Conservation (phyloP, 2,329 filamentous ascomycete genomes). For the Elsinoe batatas region DNA sequence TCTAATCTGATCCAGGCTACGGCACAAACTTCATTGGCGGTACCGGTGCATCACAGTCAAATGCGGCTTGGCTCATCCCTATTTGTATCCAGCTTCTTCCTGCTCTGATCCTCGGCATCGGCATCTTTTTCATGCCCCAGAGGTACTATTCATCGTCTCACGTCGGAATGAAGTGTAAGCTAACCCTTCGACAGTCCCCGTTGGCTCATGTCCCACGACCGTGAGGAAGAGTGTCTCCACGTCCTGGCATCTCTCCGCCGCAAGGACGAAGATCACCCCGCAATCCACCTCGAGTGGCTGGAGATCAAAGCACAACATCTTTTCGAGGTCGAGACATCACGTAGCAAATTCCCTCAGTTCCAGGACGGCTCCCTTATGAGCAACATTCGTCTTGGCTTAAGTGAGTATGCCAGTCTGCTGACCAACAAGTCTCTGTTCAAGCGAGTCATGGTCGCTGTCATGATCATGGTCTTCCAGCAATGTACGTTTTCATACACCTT, state of each 20-base stretch:
- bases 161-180: neutral
- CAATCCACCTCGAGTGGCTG: constrained; percentile 22
- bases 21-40: constrained; percentile 23
- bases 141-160: neutral
- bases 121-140: constrained; percentile 49
- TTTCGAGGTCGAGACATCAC: constrained; percentile 21
- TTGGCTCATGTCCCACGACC: constrained; percentile 22
- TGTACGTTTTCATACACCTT: constrained; percentile 18
- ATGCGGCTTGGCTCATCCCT: constrained; percentile 58
- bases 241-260: constrained; percentile 21
- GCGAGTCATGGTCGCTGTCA: constrained; percentile 12
- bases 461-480: constrained; percentile 15
- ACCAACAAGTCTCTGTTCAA: constrained; percentile 14
- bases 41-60: constrained; percentile 20
- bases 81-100: constrained; percentile 62
- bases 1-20: constrained; percentile 25
- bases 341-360: constrained; percentile 28
- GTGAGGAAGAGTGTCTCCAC: constrained; percentile 21
- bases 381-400: constrained; percentile 12
- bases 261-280: constrained; percentile 17
- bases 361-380: constrained; percentile 21
- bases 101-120: constrained; percentile 54
- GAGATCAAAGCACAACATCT: constrained; percentile 23
- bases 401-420: constrained; percentile 13
- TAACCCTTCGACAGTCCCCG: constrained; percentile 20